Evolutionary conservation across 768 basidiomycete genomes (phyloP).

Genomic region (Agaricus blazei): DNA sequence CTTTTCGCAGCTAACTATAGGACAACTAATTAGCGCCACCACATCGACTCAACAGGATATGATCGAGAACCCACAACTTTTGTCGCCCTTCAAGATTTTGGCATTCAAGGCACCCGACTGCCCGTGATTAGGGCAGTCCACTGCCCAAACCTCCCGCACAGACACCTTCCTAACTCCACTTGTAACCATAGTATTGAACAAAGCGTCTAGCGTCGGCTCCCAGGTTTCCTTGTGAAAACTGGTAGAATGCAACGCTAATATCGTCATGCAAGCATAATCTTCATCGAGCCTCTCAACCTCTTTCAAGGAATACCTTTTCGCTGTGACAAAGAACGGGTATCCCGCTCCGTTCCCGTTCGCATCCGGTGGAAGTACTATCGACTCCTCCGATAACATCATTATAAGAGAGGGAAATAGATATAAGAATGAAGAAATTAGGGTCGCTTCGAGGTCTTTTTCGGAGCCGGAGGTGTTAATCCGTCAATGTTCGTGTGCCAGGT

Average conservation of each 20-base stretch:
- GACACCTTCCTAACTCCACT: conserved; percentile 18
- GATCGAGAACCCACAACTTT: conserved; percentile 33
- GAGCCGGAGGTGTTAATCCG: too few species aligned
- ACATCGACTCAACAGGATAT: conserved; percentile 3
- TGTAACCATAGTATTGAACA: conserved; percentile 32
- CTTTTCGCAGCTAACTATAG: conserved; percentile 55
- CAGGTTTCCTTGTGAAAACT: conserved; percentile 75
- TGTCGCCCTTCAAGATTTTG: conserved; percentile 36
- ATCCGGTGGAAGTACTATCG: conserved; percentile 9
- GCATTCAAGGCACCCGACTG: conserved; percentile 53
- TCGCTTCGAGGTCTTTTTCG: too few species aligned
- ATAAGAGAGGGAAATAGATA: background rate
- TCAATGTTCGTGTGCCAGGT: too few species aligned
- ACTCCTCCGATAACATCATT: conserved; percentile 3
- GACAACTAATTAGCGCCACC: background rate
- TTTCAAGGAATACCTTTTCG: conserved; percentile 51
- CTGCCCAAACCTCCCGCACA: conserved; percentile 58
- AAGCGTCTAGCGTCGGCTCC: conserved; percentile 51
- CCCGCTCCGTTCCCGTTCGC: background rate
- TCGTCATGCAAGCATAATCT: conserved; percentile 40
- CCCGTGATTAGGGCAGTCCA: conserved; percentile 74
- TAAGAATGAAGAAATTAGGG: too few species aligned
- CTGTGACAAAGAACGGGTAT: conserved; percentile 48
- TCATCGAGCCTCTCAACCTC: conserved; percentile 28
- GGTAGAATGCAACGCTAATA: conserved; percentile 63